Conservation (phyloP, 1,139 yeast species). For the Meyerozyma carpophila region DNA sequence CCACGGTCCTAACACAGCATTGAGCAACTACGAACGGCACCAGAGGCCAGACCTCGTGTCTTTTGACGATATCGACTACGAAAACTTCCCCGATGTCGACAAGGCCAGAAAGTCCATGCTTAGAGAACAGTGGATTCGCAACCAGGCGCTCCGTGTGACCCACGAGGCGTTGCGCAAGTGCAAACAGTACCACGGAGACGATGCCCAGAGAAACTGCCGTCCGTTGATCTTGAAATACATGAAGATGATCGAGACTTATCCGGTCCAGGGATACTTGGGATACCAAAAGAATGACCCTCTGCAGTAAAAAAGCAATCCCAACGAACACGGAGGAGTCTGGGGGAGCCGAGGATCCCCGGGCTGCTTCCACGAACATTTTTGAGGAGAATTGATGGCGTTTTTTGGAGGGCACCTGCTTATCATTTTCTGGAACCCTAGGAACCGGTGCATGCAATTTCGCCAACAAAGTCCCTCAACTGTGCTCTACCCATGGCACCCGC, state of each 20-base stretch:
- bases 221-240: conserved; percentile 67
- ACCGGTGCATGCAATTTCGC: neutral
- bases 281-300: conserved; percentile 85
- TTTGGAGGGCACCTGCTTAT: too few species aligned
- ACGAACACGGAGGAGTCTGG: neutral
- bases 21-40: conserved; percentile 45
- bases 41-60: conserved; percentile 72
- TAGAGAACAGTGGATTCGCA: conserved; percentile 77
- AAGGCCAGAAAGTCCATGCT: conserved; percentile 73
- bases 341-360: neutral
- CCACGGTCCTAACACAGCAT: conserved; percentile 19
- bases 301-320: conserved; percentile 32
- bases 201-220: conserved; percentile 64
- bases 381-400: neutral
- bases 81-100: conserved; percentile 56
- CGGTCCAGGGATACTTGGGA: conserved; percentile 68
- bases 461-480: neutral
- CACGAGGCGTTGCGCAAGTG: conserved; percentile 74
- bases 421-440: too few species aligned
- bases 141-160: conserved; percentile 60
- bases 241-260: conserved; percentile 67
- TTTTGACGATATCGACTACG: conserved; percentile 78
- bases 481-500: neutral
- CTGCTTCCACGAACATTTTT: neutral
- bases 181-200: conserved; percentile 71